Evolutionary conservation across 139 green algal genomes (phyloP).

Genomic region (Auxenochlorella protothecoides): DNA sequence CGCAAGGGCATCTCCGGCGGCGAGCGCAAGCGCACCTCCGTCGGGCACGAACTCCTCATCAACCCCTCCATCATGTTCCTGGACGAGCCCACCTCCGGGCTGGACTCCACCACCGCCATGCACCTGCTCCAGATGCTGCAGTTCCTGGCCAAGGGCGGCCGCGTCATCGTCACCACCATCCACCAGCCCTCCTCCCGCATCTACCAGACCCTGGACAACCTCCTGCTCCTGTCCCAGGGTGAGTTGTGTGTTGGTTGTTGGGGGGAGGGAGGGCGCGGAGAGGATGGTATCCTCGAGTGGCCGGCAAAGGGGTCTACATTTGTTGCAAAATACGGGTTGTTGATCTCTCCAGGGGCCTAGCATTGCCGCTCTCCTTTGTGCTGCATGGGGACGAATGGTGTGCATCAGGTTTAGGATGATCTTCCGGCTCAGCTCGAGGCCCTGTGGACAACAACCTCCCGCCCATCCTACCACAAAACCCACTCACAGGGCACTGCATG

Average conservation of each 20-base stretch:
- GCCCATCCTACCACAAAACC: background rate
- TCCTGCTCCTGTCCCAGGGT: slow-evolving; percentile 41
- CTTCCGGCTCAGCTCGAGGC: too few species aligned
- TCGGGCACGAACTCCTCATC: slow-evolving; percentile 84
- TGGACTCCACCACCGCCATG: slow-evolving; percentile 90
- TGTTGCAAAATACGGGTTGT: too few species aligned
- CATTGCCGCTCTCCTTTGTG: background rate
- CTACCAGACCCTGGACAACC: slow-evolving; percentile 70
- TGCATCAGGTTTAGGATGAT: too few species aligned
- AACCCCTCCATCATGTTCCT: slow-evolving; percentile 85
- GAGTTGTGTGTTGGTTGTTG: background rate
- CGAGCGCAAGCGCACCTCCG: slow-evolving; percentile 84
- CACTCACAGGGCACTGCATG: slow-evolving; percentile 41
- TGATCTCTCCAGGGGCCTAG: background rate
- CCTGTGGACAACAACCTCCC: too few species aligned
- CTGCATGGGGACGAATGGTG: too few species aligned
- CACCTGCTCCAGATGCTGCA: slow-evolving; percentile 64
- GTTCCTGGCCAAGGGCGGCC: slow-evolving; percentile 57
- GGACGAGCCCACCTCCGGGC: slow-evolving; percentile 47
- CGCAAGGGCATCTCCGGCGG: slow-evolving; percentile 79
- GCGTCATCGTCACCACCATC: slow-evolving; percentile 81
- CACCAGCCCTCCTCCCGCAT: slow-evolving; percentile 82
- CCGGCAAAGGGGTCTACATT: too few species aligned
- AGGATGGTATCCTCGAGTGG: too few species aligned
- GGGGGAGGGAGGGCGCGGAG: too few species aligned